phyloP scores from a whole-genome alignment of 83 land plant genomes.

The Picea abies region DNA sequence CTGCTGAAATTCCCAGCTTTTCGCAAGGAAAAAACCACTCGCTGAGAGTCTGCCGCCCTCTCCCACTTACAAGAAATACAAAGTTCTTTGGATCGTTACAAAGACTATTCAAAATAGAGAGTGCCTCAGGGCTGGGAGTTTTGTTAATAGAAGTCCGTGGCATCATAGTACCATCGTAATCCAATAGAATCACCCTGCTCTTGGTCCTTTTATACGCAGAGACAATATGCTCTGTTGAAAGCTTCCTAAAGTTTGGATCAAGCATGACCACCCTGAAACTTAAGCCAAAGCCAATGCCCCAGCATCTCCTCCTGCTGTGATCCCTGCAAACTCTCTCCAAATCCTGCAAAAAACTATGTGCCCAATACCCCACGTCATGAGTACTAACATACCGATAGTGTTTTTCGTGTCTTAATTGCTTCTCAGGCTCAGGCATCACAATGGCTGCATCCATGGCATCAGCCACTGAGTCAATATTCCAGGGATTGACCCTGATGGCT shows the following conservation, averaged over 20 bases:
- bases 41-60: constrained; percentile 45
- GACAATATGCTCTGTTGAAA: constrained; percentile 51
- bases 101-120: constrained; percentile 49
- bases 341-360: constrained; percentile 69
- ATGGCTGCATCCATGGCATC: constrained; percentile 58
- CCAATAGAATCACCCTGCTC: constrained; percentile 69
- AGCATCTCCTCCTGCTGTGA: constrained; percentile 55
- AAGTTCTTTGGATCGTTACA: constrained; percentile 70
- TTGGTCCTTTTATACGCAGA: constrained; percentile 48
- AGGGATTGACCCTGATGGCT: constrained; percentile 75
- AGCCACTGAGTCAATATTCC: constrained; percentile 73
- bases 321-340: constrained; percentile 67
- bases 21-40: constrained; percentile 67
- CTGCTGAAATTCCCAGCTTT: constrained; percentile 65
- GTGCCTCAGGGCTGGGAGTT: constrained; percentile 51
- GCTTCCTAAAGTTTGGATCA: constrained; percentile 58
- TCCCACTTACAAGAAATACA: constrained; percentile 77
- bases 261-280: constrained; percentile 64
- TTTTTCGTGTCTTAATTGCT: constrained; percentile 71
- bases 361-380: constrained; percentile 76
- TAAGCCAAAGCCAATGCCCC: constrained; percentile 72
- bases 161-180: constrained; percentile 80
- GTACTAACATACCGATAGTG: constrained; percentile 75
- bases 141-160: constrained; percentile 56
- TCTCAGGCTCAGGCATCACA: constrained; percentile 43